Conservation (phyloP, 306 rosid genomes). For the Begonia masoniana region DNA sequence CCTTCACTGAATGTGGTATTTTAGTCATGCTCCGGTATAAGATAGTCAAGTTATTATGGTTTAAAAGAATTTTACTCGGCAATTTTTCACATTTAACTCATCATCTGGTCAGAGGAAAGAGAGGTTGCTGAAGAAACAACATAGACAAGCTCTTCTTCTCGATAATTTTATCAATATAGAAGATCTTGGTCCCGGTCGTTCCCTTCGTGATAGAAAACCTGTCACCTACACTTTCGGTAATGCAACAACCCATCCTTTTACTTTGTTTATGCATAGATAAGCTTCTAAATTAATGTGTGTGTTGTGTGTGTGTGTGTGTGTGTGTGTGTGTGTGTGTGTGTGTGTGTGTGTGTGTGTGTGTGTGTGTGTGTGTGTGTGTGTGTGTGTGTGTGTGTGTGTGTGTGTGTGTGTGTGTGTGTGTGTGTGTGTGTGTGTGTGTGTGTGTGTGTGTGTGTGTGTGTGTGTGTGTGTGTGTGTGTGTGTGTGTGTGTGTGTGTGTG, state of each 20-base stretch:
- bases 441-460: no score
- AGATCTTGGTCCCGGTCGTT: constrained; percentile 88
- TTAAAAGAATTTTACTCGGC: neutral
- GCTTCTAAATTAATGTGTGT: no score
- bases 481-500: no score
- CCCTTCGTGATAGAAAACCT: constrained; percentile 96
- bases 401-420: no score
- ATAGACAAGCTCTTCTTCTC: constrained; percentile 94
- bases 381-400: no score
- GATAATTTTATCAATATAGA: constrained; percentile 67
- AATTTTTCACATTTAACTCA: constrained; percentile 4
- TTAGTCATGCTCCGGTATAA: neutral
- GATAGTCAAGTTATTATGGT: constrained; percentile 1
- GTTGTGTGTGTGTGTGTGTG: no score
- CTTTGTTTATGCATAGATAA: no score
- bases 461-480: no score
- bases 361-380: no score
- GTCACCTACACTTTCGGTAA: constrained; percentile 97
- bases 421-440: no score
- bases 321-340: no score
- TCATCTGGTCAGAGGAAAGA: constrained; percentile 62
- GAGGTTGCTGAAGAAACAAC: constrained; percentile 87
- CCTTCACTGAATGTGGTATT: neutral
- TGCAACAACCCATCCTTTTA: constrained; percentile 3
- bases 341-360: no score